A percentile compares a stretch with the other conserved stretches of the same genome.
phyloP scores from a whole-genome alignment of 176 grass and related monocot genomes.

The Phoenix roebelenii region DNA sequence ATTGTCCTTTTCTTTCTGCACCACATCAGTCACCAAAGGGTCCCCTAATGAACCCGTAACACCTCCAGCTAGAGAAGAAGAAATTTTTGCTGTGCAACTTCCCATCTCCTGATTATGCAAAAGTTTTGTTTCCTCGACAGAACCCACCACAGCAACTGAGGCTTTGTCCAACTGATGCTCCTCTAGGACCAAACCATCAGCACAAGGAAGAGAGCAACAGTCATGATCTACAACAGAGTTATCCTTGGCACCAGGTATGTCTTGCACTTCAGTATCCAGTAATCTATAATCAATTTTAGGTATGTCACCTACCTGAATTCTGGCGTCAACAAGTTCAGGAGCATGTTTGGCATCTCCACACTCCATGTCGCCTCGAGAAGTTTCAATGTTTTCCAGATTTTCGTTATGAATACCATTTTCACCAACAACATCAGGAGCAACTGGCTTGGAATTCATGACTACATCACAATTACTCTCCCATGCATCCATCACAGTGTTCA shows the following conservation, averaged over 20 bases:
- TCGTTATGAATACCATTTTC: slow-evolving; percentile 3
- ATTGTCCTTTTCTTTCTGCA: slow-evolving; percentile 25
- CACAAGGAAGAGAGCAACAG: slow-evolving; percentile 8
- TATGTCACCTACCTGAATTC: slow-evolving; percentile 15
- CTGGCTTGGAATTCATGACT: slow-evolving; percentile 14
- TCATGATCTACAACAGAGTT: slow-evolving; percentile 3
- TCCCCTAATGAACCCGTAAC: slow-evolving; percentile 10
- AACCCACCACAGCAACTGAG: slow-evolving; percentile 9
- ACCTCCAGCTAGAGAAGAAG: slow-evolving; percentile 22
- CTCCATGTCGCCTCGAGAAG: neutral
- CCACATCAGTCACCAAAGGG: slow-evolving; percentile 4
- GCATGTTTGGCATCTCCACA: slow-evolving; percentile 4
- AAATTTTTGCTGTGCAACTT: slow-evolving; percentile 18
- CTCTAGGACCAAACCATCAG: slow-evolving; percentile 4
- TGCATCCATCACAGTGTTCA: slow-evolving; percentile 78
- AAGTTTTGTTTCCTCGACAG: slow-evolving; percentile 26
- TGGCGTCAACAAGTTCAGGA: slow-evolving; percentile 18
- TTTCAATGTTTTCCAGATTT: slow-evolving; percentile 8
- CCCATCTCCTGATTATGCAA: slow-evolving; percentile 21
- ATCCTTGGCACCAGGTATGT: slow-evolving; percentile 19
- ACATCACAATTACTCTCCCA: slow-evolving; percentile 43
- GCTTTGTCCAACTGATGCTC: slow-evolving; percentile 19
- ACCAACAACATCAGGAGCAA: slow-evolving; percentile 13
- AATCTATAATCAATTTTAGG: slow-evolving; percentile 13
- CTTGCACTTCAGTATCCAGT: slow-evolving; percentile 8